Conservation (phyloP, 2,329 filamentous ascomycete species). For the Onygena corvina region DNA sequence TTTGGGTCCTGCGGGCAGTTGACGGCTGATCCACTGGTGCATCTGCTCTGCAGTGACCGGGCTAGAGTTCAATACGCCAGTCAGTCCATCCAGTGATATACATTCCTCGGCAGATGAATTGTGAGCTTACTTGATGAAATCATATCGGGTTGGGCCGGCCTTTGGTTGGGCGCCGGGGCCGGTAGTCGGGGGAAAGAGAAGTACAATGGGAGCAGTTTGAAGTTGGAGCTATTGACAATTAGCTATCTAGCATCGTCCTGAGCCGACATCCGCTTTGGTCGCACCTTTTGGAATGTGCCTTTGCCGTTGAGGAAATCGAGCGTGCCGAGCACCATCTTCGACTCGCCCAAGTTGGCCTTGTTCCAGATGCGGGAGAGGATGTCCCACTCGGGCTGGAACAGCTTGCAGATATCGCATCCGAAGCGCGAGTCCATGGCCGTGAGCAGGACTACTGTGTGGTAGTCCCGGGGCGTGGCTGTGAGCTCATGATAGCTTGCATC, state of each 20-base stretch:
- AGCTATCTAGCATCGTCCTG: not conserved
- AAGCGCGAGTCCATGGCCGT: constrained; percentile 76
- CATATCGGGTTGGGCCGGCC: constrained; percentile 61
- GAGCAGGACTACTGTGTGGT: constrained; percentile 67
- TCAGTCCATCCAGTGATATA: not conserved
- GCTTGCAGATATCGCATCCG: constrained; percentile 72
- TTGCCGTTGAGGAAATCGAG: constrained; percentile 81
- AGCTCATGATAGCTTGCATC: constrained; percentile 64
- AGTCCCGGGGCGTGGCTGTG: constrained; percentile 67
- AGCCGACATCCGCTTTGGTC: constrained; percentile 17
- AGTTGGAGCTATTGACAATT: constrained; percentile 57
- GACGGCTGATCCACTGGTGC: constrained; percentile 64
- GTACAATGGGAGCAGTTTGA: constrained; percentile 82
- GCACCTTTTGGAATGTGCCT: constrained; percentile 73
- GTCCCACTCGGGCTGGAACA: constrained; percentile 93
- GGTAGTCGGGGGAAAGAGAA: constrained; percentile 70
- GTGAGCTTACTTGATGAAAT: constrained; percentile 81
- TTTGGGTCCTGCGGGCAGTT: constrained; percentile 66
- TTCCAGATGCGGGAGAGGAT: constrained; percentile 75
- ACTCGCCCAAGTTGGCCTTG: constrained; percentile 51
- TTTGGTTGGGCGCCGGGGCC: constrained; percentile 52
- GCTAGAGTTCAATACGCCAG: constrained; percentile 33
- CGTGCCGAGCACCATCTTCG: constrained; percentile 61
- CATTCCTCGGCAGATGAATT: constrained; percentile 12
- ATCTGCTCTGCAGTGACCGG: constrained; percentile 64